Conservation (phyloP, 1,284 basidiomycete species). For the Athelia psychrophila region DNA sequence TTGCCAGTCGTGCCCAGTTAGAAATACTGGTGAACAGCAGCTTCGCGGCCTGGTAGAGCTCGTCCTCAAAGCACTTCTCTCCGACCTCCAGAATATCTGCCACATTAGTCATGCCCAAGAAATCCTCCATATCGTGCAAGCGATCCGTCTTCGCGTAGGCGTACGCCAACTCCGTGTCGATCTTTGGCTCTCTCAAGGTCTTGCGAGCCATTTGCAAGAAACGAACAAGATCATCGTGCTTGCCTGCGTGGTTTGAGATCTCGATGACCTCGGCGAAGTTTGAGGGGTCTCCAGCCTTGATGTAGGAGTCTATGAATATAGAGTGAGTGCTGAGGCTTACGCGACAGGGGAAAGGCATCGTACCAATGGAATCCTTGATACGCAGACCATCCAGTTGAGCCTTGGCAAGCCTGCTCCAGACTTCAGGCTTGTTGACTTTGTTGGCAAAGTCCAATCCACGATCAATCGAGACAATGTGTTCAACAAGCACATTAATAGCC, state of each 20-base stretch:
- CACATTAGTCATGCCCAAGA: slow-evolving; percentile 98
- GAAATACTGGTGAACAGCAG: slow-evolving; percentile 95
- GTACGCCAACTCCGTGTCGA: slow-evolving; percentile 96
- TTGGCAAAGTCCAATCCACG: slow-evolving; percentile 95
- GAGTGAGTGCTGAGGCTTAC: background rate
- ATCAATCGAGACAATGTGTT: slow-evolving; percentile 97
- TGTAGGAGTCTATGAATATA: slow-evolving; percentile 80
- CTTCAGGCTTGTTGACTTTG: slow-evolving; percentile 95
- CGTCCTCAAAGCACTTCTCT: slow-evolving; percentile 99
- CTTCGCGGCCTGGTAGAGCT: slow-evolving; percentile 96
- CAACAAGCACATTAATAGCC: slow-evolving; percentile 97
- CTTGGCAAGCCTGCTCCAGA: slow-evolving; percentile 97
- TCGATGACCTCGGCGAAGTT: slow-evolving; percentile 98
- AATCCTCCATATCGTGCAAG: slow-evolving; percentile 99
- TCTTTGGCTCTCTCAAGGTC: slow-evolving; percentile 93
- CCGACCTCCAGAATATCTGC: slow-evolving; percentile 95
- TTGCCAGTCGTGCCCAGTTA: slow-evolving; percentile 97
- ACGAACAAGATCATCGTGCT: slow-evolving; percentile 97
- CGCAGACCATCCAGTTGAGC: slow-evolving; percentile 99
- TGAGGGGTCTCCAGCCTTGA: slow-evolving; percentile 95
- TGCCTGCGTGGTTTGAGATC: slow-evolving; percentile 93
- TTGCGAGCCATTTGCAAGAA: slow-evolving; percentile 99
- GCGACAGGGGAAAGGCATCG: slow-evolving; percentile 2
- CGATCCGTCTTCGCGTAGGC: slow-evolving; percentile 97
- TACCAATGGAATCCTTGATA: slow-evolving; percentile 97